Percentiles rank a stretch among this genome's conserved stretches.
Conservation (phyloP, 331 rosid species). For the Spiraea crenata region DNA sequence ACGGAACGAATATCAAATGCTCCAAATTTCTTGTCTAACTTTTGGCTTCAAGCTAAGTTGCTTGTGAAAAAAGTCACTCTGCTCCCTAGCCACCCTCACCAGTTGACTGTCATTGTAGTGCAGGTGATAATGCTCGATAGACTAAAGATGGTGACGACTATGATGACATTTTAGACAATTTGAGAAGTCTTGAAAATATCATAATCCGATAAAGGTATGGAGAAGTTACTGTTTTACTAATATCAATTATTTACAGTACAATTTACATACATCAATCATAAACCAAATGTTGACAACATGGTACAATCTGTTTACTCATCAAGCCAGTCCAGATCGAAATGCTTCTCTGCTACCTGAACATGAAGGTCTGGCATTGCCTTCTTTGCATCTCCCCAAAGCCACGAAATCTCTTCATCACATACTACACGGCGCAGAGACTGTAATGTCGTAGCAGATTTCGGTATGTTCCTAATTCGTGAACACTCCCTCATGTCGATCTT, state of each 20-base stretch:
- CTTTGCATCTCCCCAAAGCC: conserved; percentile 61
- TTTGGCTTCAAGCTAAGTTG: conserved; percentile 16
- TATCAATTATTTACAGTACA: background rate
- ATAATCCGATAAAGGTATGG: background rate
- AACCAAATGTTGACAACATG: background rate
- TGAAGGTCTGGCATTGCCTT: conserved; percentile 43
- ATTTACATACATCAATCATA: background rate
- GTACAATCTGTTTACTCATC: conserved; percentile 35
- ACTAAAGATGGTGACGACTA: background rate
- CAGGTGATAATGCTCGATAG: background rate
- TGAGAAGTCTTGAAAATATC: background rate
- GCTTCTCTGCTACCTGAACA: conserved; percentile 64
- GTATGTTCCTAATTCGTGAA: conserved; percentile 44
- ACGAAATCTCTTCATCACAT: conserved; percentile 75
- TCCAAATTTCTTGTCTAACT: conserved; percentile 30
- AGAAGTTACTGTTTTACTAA: background rate
- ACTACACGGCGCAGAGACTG: conserved; percentile 54
- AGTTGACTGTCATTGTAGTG: background rate
- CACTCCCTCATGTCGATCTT: conserved; percentile 98
- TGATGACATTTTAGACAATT: background rate
- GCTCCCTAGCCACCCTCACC: background rate
- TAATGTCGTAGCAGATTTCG: conserved; percentile 48
- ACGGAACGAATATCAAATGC: background rate
- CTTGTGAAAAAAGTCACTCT: background rate
- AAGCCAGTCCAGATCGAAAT: conserved; percentile 75